These are phyloP conservation scores for Mycena albidolilacea DNA, from an alignment of 768 basidiomycete genomes.

Conservation along the genomic window DNA sequence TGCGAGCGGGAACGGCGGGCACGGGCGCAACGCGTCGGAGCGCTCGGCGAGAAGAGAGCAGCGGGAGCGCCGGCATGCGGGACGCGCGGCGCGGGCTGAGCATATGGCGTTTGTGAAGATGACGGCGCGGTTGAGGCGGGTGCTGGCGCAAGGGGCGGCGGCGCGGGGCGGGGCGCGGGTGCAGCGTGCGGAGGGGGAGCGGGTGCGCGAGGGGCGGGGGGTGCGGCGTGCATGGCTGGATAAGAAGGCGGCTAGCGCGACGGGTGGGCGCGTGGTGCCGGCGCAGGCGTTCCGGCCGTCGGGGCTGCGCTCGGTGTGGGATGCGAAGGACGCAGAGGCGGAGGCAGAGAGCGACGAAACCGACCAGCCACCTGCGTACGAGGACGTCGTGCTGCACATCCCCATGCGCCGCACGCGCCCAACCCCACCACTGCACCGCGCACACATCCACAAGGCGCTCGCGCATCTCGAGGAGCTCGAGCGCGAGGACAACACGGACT, in stretches of 20 bases:
- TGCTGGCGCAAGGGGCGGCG: constrained; percentile 27
- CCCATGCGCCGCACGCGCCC: constrained; percentile 22
- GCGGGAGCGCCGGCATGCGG: constrained; percentile 27
- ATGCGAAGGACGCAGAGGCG: constrained; percentile 9
- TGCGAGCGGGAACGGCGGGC: background rate
- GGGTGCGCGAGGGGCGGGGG: constrained; percentile 32
- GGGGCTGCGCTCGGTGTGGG: constrained; percentile 29
- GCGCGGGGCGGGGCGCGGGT: constrained; percentile 9
- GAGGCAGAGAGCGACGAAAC: background rate
- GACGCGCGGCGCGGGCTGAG: constrained; percentile 27
- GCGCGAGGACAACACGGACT: constrained; percentile 3
- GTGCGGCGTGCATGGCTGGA: constrained; percentile 35
- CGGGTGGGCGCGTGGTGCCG: background rate
- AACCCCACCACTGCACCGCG: constrained; percentile 24
- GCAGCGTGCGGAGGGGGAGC: constrained; percentile 32
- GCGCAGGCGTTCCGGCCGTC: constrained; percentile 34
- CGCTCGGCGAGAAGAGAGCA: constrained; percentile 8
- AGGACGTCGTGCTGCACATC: constrained; percentile 19
- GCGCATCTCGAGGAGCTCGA: constrained; percentile 33
- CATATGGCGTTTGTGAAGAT: constrained; percentile 37
- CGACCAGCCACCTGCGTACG: constrained; percentile 31
- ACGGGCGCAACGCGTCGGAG: background rate
- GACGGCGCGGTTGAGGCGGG: constrained; percentile 30
- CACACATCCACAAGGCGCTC: background rate
- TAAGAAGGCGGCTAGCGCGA: background rate